phyloP scores from a whole-genome alignment of 352 stramenopile genomes.

The Globisporangium lucens region DNA sequence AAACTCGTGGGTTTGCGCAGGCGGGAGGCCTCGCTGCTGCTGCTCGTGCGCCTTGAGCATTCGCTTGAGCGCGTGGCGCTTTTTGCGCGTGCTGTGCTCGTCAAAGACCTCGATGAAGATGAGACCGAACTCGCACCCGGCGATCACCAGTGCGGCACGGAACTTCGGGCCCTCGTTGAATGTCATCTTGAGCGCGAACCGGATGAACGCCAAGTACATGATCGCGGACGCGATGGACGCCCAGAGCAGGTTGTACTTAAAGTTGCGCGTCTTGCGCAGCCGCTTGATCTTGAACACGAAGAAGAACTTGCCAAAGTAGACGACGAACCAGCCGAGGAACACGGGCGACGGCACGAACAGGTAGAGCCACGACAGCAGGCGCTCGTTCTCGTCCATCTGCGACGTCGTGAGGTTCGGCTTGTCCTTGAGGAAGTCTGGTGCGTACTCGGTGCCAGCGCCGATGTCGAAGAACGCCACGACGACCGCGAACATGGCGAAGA shows the following conservation, averaged over 20 bases:
- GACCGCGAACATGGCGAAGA: slow-evolving; percentile 76
- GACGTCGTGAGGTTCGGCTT: slow-evolving; percentile 44
- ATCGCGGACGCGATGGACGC: slow-evolving; percentile 47
- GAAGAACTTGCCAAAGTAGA: slow-evolving; percentile 83
- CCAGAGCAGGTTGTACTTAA: slow-evolving; percentile 82
- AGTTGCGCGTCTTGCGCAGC: slow-evolving; percentile 71
- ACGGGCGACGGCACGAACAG: slow-evolving; percentile 70
- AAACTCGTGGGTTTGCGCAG: not conserved
- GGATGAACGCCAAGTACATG: slow-evolving; percentile 55
- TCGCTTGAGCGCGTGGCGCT: slow-evolving; percentile 56
- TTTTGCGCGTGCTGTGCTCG: slow-evolving; percentile 51
- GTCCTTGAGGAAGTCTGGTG: slow-evolving; percentile 41
- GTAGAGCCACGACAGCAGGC: slow-evolving; percentile 72
- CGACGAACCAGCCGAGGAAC: slow-evolving; percentile 62
- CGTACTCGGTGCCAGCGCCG: slow-evolving; percentile 47
- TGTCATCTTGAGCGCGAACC: slow-evolving; percentile 55
- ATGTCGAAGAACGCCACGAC: slow-evolving; percentile 75
- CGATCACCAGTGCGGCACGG: slow-evolving; percentile 54
- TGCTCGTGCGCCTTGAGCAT: slow-evolving; percentile 41
- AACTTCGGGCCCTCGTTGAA: slow-evolving; percentile 57
- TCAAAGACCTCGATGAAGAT: slow-evolving; percentile 75
- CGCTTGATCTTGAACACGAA: slow-evolving; percentile 76
- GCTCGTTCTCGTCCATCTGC: slow-evolving; percentile 70
- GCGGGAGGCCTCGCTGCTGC: slow-evolving; percentile 24
- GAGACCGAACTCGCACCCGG: slow-evolving; percentile 62